Base-by-base conservation (phyloP, 495 filamentous ascomycete genomes). In the Neurospora africana region DNA sequence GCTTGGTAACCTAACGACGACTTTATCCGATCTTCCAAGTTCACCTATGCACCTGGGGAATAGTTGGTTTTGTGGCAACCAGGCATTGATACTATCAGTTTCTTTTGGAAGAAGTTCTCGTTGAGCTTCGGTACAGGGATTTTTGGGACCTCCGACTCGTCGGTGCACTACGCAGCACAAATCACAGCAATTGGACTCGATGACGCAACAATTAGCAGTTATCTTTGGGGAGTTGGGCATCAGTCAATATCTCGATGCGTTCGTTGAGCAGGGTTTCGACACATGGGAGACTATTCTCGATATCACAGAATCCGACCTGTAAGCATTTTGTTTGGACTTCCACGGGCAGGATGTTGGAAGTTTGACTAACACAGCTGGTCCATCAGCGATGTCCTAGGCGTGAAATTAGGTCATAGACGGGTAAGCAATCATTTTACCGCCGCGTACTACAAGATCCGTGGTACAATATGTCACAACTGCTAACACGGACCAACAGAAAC, bases 231-330 rank as follows among this genome's bases (percentile, higher is more conserved):
- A 90, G 83, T 82, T 93, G 79, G 91, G 91, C 74, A 87, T 94
- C 77, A 83, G 84, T 79, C 89, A 92, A 78, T 94, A 94, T 79
- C 85, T 91, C 71, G 84, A 90, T 70, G 78, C 79, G 73, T 91
- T 94, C 74, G 77, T 91, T 35, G 87, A 89, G 21, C 91, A 93
- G 78, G 91, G 91, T 23, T 94, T 94, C 76, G 91, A 94, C 79
- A 89, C 88, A 43, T 94, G 91, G 91, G 90, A 93, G 41, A 92
- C 90, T 6, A 86, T 93, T 58, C 81, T 92, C 69, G 91, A 93
- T 70, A 92, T 94, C 67, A 92, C 90, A 61, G 91, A 94, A 79
- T 89, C 91, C 44, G 91, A 94, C 80, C 83, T 94, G 88, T 92
- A 83, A 79, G 90, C 44, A 4, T 19, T 13, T 17, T 11, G 6